Conservation (phyloP, 192 early-diverging fungal genomes). For the Coemansia sp. region DNA sequence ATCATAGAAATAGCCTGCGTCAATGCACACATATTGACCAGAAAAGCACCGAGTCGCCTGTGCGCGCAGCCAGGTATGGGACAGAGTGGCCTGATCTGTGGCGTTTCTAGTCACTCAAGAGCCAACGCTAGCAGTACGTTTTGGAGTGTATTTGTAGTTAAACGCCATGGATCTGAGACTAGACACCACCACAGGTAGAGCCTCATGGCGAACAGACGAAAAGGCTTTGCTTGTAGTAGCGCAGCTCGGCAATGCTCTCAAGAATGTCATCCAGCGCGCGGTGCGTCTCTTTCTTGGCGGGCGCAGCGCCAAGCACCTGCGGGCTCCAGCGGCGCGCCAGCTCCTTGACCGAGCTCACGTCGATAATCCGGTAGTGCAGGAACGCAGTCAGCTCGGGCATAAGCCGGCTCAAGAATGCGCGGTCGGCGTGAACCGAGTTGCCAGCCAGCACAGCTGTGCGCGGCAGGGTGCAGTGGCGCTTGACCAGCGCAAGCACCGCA, state of each 20-base stretch:
- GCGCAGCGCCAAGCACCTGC: constrained; percentile 50
- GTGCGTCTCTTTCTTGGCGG: constrained; percentile 65
- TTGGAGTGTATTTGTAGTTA: too few relatives aligned
- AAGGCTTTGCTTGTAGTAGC: constrained; percentile 65
- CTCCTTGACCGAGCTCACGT: constrained; percentile 93
- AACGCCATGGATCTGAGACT: background rate
- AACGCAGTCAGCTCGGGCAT: constrained; percentile 74
- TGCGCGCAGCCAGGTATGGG: too few relatives aligned
- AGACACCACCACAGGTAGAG: too few relatives aligned
- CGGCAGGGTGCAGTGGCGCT: constrained; percentile 62
- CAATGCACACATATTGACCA: too few relatives aligned
- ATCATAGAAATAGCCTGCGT: too few relatives aligned
- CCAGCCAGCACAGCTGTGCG: constrained; percentile 78
- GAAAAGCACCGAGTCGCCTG: too few relatives aligned
- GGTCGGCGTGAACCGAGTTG: constrained; percentile 92
- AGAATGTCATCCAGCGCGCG: constrained; percentile 90
- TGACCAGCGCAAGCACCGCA: constrained; percentile 72
- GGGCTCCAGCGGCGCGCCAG: constrained; percentile 78
- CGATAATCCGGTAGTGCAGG: constrained; percentile 83
- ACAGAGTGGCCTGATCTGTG: too few relatives aligned
- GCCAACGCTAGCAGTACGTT: too few relatives aligned
- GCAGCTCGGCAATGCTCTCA: constrained; percentile 87
- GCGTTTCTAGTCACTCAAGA: too few relatives aligned
- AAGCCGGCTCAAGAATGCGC: constrained; percentile 75
- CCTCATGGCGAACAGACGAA: constrained; percentile 40